Evolutionary conservation across 768 basidiomycete genomes (phyloP).

Genomic region (Baorangia bicolor): DNA sequence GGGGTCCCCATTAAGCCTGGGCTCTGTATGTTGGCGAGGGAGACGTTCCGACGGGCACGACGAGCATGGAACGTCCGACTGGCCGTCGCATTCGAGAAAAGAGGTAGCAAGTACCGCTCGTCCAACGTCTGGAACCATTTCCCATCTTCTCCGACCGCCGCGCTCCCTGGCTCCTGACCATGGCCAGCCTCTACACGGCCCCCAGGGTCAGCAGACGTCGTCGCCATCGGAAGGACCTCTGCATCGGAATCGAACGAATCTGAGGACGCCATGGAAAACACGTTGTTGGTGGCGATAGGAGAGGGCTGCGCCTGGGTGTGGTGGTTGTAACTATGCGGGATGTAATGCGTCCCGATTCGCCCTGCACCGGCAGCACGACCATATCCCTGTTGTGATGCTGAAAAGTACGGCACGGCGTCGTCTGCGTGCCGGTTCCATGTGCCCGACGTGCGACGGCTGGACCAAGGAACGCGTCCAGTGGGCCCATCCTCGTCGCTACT

Average conservation of each 20-base stretch:
- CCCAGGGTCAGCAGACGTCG: constrained; percentile 39
- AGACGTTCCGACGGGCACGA: constrained; percentile 51
- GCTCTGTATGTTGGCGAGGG: constrained; percentile 21
- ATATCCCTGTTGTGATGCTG: constrained; percentile 24
- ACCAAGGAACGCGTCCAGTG: constrained; percentile 34
- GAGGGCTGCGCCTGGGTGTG: constrained; percentile 37
- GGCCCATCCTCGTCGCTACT: constrained; percentile 49
- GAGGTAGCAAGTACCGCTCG: constrained; percentile 88
- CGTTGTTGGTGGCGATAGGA: constrained; percentile 24
- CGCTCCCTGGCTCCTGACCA: constrained; percentile 4
- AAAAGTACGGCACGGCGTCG: constrained; percentile 41
- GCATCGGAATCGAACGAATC: constrained; percentile 77
- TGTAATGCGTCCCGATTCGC: constrained; percentile 61
- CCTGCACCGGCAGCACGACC: constrained; percentile 37
- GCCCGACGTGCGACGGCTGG: constrained; percentile 34
- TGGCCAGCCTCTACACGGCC: constrained; percentile 4
- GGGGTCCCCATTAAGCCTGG: constrained; percentile 33
- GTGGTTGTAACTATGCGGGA: constrained; percentile 58
- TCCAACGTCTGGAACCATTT: constrained; percentile 97
- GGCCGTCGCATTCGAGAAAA: constrained; percentile 91
- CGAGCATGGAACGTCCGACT: constrained; percentile 84
- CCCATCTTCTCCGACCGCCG: constrained; percentile 59
- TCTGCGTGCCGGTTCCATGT: constrained; percentile 46
- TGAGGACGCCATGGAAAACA: constrained; percentile 71
- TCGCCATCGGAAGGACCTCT: constrained; percentile 77